Conservation (phyloP, 139 green algal genomes). For the Micractinium conductrix region DNA sequence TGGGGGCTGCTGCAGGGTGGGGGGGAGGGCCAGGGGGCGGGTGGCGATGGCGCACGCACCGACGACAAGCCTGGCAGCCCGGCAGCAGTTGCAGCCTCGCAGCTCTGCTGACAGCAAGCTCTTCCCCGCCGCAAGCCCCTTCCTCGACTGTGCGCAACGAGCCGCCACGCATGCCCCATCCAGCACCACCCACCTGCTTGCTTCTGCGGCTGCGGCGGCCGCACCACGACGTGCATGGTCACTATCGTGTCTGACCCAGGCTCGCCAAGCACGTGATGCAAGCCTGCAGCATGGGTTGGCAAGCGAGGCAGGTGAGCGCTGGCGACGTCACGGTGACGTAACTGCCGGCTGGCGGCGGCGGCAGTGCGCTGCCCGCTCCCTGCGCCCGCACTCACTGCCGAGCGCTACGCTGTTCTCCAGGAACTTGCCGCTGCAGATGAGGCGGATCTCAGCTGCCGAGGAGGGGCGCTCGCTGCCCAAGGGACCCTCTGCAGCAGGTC, state of each 20-base stretch:
- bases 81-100: background rate
- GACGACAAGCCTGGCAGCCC: background rate
- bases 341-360: too few species aligned
- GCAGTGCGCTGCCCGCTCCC: too few species aligned
- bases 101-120: too few species aligned
- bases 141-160: too few species aligned
- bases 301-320: background rate
- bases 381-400: conserved; percentile 36
- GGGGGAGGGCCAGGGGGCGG: background rate
- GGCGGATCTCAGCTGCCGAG: conserved; percentile 17
- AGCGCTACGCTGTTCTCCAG: conserved; percentile 18
- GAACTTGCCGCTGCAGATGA: conserved; percentile 41
- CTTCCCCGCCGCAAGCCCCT: too few species aligned
- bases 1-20: background rate
- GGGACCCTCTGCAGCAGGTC: conserved; percentile 27
- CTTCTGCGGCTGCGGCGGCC: conserved; percentile 21
- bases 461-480: conserved; percentile 5
- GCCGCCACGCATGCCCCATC: too few species aligned
- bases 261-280: conserved; percentile 24
- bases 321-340: background rate
- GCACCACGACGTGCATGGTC: conserved; percentile 41
- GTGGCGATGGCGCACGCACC: background rate
- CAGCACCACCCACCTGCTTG: background rate
- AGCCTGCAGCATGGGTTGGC: background rate
- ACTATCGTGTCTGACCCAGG: conserved; percentile 1